Conservation (phyloP, 768 basidiomycete species). For the Boletellus ananas region DNA sequence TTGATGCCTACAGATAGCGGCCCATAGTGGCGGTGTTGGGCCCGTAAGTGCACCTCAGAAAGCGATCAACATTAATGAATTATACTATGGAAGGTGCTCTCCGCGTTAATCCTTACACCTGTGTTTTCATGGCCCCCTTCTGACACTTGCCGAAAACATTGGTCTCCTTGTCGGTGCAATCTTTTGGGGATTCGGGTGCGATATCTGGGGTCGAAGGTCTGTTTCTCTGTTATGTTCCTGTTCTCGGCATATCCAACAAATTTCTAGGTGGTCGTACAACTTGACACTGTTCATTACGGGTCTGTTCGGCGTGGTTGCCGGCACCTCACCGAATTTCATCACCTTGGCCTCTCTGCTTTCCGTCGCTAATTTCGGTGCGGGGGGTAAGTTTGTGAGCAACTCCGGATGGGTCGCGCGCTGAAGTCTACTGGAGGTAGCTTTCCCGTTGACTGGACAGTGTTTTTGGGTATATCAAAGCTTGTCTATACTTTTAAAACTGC, state of each 20-base stretch:
- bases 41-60: conserved; percentile 25
- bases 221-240: conserved; percentile 4
- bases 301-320: conserved; percentile 50
- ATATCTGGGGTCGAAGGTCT: conserved; percentile 49
- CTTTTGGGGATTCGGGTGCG: conserved; percentile 47
- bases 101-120: conserved; percentile 45
- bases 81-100: conserved; percentile 30
- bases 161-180: conserved; percentile 51
- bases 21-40: conserved; percentile 35
- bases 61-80: not conserved
- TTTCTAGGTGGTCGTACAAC: conserved; percentile 47
- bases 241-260: not conserved
- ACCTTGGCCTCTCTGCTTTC: conserved; percentile 47
- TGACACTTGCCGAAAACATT: conserved; percentile 49
- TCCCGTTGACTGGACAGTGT: conserved; percentile 52
- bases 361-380: conserved; percentile 45
- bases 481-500: not conserved
- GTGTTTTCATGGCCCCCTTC: conserved; percentile 48
- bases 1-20: not conserved
- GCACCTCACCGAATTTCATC: conserved; percentile 43
- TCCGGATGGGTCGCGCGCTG: not conserved
- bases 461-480: conserved; percentile 36
- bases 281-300: conserved; percentile 52
- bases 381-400: conserved; percentile 29
- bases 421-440: conserved; percentile 39